Conservation (phyloP, 2,329 filamentous ascomycete species). For the Cladobotryum protrusum region DNA sequence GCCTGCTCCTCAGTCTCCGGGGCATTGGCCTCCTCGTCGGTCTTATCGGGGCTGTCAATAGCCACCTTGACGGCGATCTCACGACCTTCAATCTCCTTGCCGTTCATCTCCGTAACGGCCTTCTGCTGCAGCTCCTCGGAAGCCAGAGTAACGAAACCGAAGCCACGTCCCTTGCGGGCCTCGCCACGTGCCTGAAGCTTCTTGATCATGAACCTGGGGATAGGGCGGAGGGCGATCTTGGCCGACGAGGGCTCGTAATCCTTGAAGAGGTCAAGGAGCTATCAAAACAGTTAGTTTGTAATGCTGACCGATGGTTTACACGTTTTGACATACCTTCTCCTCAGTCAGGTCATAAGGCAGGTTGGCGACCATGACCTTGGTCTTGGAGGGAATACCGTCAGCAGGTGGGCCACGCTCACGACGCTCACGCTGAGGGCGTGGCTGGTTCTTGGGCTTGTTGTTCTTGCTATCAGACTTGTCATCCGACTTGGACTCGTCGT, state of each 20-base stretch:
- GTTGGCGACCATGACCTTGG: conserved; percentile 99
- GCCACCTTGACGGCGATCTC: conserved; percentile 99
- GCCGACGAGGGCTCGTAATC: conserved; percentile 88
- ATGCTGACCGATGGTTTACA: neutral
- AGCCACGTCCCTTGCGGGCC: conserved; percentile 97
- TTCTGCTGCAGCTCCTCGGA: conserved; percentile 96
- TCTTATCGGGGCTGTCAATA: conserved; percentile 98
- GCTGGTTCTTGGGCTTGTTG: conserved; percentile 46
- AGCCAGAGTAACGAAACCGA: conserved; percentile 93
- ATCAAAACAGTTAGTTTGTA: conserved; percentile 11
- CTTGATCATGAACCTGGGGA: conserved; percentile 99
- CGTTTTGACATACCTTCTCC: conserved; percentile 66
- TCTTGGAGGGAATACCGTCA: conserved; percentile 97
- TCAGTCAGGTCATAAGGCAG: conserved; percentile 96
- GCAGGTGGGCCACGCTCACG: conserved; percentile 90
- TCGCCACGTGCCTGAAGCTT: conserved; percentile 98
- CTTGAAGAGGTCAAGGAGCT: conserved; percentile 97
- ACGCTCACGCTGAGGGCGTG: conserved; percentile 53
- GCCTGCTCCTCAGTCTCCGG: conserved; percentile 40
- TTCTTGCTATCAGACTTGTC: conserved; percentile 10
- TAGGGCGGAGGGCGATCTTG: conserved; percentile 97
- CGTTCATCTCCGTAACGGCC: conserved; percentile 97
- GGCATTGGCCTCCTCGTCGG: conserved; percentile 71
- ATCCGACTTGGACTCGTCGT: conserved; percentile 44
- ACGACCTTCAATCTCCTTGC: conserved; percentile 96